Evolutionary conservation across 2,329 filamentous ascomycete species (phyloP).

Genomic region (Kalaharituber pfeilii): DNA sequence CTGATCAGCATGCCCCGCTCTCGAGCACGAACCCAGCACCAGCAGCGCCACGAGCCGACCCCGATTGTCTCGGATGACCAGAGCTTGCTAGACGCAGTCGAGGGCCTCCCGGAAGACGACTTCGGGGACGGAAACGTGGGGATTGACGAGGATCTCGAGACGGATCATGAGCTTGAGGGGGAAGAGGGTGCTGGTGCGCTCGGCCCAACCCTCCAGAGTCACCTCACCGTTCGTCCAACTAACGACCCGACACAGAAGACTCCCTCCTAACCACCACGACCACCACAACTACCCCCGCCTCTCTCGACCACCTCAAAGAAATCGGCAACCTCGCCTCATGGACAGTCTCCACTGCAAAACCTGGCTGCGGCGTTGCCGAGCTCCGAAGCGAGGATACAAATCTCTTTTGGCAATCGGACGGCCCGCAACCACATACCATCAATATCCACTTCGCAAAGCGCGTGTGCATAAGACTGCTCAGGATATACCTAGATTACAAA

Average conservation of each 20-base stretch:
- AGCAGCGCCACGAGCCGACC: neutral
- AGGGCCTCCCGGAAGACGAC: neutral
- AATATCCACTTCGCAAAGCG: conserved; percentile 76
- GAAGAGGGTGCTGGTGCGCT: too few relatives aligned
- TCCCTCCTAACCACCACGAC: neutral
- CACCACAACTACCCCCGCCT: neutral
- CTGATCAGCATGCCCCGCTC: neutral
- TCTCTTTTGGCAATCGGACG: conserved; percentile 76
- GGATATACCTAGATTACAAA: conserved; percentile 79
- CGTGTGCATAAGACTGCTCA: conserved; percentile 57
- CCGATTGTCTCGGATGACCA: neutral
- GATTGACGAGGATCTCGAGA: neutral
- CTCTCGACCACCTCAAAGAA: conserved; percentile 44
- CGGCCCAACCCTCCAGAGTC: too few relatives aligned
- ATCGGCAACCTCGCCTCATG: conserved; percentile 71
- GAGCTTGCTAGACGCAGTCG: neutral
- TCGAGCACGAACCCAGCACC: neutral
- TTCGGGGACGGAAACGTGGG: neutral
- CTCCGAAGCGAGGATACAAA: conserved; percentile 55
- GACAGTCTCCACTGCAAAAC: conserved; percentile 67
- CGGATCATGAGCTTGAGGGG: neutral
- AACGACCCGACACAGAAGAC: too few relatives aligned
- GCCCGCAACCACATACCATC: conserved; percentile 63
- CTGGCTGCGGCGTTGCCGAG: conserved; percentile 59
- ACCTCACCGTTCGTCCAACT: too few relatives aligned